These are phyloP conservation scores for Penicillium psychrosexuale DNA, from an alignment of 2,329 filamentous ascomycete species.

Conservation along the genomic window DNA sequence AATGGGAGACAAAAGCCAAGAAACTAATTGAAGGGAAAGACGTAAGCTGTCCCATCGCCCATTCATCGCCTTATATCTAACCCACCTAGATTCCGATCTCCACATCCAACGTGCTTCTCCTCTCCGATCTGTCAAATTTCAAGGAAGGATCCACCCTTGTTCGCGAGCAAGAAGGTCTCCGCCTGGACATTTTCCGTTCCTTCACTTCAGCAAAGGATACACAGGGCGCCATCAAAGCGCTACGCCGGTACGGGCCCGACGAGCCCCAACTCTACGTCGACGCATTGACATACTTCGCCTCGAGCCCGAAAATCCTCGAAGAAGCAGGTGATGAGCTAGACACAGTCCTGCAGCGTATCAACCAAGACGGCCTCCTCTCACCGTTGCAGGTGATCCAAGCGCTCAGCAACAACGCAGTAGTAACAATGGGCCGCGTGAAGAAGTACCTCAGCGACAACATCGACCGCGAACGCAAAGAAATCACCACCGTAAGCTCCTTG, in stretches of 20 bases:
- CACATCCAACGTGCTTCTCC: conserved; percentile 85
- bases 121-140: conserved; percentile 90
- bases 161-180: conserved; percentile 85
- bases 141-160: conserved; percentile 86
- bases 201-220: conserved; percentile 93
- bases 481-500: conserved; percentile 53
- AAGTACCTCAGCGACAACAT: conserved; percentile 87
- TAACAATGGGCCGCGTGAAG: conserved; percentile 97
- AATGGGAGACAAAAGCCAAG: conserved; percentile 91
- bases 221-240: conserved; percentile 78
- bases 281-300: conserved; percentile 89
- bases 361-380: conserved; percentile 87
- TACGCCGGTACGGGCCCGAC: conserved; percentile 85
- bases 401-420: conserved; percentile 72
- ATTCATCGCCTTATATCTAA: conserved; percentile 11
- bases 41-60: conserved; percentile 38
- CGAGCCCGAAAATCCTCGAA: conserved; percentile 72
- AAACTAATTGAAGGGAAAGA: conserved; percentile 77
- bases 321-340: conserved; percentile 87
- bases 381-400: conserved; percentile 96
- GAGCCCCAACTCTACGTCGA: conserved; percentile 91
- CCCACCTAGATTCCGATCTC: conserved; percentile 66
- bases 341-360: conserved; percentile 76
- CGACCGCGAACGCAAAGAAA: conserved; percentile 81
- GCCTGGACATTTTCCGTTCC: conserved; percentile 94